Evolutionary conservation across 108 stramenopile genomes (phyloP).

Genomic region (Ochromonas danica): DNA sequence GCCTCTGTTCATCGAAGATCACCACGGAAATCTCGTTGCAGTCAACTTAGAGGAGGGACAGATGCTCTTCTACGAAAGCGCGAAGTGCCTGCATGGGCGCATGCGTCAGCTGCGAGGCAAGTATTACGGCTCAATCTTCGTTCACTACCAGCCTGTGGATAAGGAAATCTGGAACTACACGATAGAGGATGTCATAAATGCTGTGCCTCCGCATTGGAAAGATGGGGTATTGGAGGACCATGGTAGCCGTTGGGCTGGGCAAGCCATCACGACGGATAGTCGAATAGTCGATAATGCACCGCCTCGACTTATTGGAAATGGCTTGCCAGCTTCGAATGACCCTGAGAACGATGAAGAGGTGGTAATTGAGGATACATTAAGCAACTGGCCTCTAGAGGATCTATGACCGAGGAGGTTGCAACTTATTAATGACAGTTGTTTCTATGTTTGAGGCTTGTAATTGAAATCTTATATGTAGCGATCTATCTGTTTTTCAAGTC

Average conservation of each 20-base stretch:
- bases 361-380: too few species aligned
- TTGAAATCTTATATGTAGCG: too few species aligned
- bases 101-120: conserved; percentile 10
- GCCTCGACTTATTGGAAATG: background rate
- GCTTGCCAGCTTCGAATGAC: too few species aligned
- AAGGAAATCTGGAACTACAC: conserved; percentile 35
- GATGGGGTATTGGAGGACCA: background rate
- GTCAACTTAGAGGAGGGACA: conserved; percentile 29
- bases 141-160: conserved; percentile 38
- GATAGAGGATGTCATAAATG: conserved; percentile 21
- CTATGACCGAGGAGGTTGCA: too few species aligned
- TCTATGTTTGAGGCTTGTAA: too few species aligned
- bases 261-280: conserved; percentile 27
- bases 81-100: conserved; percentile 41
- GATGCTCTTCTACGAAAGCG: conserved; percentile 41
- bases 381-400: too few species aligned
- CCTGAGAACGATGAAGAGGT: too few species aligned
- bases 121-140: conserved; percentile 35
- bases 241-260: conserved; percentile 20
- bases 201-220: conserved; percentile 8
- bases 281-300: background rate
- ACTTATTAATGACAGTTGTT: too few species aligned
- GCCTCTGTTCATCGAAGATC: conserved; percentile 40
- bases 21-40: background rate
- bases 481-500: too few species aligned